phyloP scores from a whole-genome alignment of 768 basidiomycete species.

The Leccinum subtestaceum region DNA sequence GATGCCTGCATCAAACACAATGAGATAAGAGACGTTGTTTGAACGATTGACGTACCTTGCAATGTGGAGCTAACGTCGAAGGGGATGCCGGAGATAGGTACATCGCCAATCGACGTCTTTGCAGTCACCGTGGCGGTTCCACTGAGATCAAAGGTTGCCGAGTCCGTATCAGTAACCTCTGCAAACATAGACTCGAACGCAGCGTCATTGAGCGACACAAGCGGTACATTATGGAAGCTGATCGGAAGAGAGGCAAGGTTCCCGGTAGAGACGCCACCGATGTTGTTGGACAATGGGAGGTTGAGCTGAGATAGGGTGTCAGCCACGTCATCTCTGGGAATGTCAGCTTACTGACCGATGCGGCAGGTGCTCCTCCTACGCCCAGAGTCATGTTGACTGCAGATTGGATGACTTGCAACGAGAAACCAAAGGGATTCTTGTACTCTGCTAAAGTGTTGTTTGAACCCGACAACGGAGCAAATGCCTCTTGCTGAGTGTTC shows the following conservation, averaged over 20 bases:
- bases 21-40: neutral
- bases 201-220: slow-evolving; percentile 51
- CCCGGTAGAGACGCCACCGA: slow-evolving; percentile 68
- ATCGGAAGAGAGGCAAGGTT: slow-evolving; percentile 60
- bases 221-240: slow-evolving; percentile 52
- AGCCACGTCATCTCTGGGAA: neutral
- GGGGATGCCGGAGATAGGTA: slow-evolving; percentile 61
- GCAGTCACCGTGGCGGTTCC: slow-evolving; percentile 59
- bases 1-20: slow-evolving; percentile 41
- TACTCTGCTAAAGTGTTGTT: slow-evolving; percentile 53
- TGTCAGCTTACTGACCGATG: slow-evolving; percentile 40
- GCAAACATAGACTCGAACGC: slow-evolving; percentile 59
- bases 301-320: slow-evolving; percentile 38
- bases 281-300: slow-evolving; percentile 45
- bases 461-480: slow-evolving; percentile 59
- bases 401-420: slow-evolving; percentile 58
- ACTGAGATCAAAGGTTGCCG: slow-evolving; percentile 46
- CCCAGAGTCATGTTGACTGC: slow-evolving; percentile 54
- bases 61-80: slow-evolving; percentile 59
- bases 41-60: slow-evolving; percentile 38
- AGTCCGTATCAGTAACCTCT: slow-evolving; percentile 49
- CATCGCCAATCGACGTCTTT: slow-evolving; percentile 60
- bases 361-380: slow-evolving; percentile 47
- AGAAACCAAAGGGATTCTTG: slow-evolving; percentile 77
- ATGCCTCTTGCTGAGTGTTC: slow-evolving; percentile 50